phyloP scores from a whole-genome alignment of 2,329 filamentous ascomycete species.

The Neofusicoccum cordaticola region DNA sequence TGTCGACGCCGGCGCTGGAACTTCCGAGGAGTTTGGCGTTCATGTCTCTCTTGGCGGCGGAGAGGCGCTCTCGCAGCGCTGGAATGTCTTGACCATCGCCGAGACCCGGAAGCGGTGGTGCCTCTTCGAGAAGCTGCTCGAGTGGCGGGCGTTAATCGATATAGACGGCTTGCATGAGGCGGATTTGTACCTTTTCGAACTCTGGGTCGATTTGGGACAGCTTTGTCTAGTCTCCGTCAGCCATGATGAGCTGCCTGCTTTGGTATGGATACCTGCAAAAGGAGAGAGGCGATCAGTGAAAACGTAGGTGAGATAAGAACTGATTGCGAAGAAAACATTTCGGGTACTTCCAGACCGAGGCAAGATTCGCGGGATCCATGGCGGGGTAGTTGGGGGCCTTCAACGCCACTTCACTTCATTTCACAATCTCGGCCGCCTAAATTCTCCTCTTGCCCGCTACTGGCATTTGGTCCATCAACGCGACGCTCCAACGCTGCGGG shows the following conservation, averaged over 20 bases:
- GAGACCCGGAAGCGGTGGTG: neutral
- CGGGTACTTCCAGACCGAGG: neutral
- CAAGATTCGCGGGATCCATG: neutral
- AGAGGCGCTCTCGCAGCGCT: neutral
- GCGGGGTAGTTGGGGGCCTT: neutral
- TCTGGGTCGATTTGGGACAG: constrained; percentile 1
- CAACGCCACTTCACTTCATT: neutral
- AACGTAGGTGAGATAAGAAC: neutral
- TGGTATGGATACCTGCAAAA: neutral
- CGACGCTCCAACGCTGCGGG: too few species aligned
- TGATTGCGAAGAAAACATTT: neutral
- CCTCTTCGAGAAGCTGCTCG: neutral
- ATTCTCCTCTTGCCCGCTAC: too few species aligned
- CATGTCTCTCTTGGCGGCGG: neutral
- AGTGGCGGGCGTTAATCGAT: neutral
- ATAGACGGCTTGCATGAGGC: neutral
- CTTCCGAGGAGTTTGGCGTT: neutral
- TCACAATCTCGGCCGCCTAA: neutral
- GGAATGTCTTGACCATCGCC: neutral
- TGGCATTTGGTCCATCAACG: too few species aligned
- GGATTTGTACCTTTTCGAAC: neutral
- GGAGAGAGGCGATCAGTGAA: neutral
- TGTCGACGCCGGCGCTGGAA: constrained; percentile 17
- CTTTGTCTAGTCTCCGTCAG: neutral
- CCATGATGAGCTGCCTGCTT: neutral